Evolutionary conservation across 495 filamentous ascomycete species (phyloP), one percentile per base, ranked within the genome.

Genomic region (Aspergillus asperescens): DNA sequence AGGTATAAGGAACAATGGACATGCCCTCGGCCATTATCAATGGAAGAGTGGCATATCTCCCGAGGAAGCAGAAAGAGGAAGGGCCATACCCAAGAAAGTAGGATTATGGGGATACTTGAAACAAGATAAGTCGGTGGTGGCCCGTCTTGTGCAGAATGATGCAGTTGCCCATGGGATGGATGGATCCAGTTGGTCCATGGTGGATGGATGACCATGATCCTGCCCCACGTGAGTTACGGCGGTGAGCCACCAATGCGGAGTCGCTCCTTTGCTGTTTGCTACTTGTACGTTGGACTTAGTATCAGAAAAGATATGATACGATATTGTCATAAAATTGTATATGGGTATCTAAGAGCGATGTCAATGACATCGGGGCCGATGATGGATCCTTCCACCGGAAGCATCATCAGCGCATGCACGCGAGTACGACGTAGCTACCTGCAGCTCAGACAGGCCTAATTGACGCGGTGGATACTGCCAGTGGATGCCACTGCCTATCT

Each of bases 1-100:
- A 69, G 38, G 63, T 63, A 52, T 77, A 77, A 18, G 73, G 73
- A 39, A 77, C 56, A 55, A 77, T 73, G 55, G 73, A 75, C 73
- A 76, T 73, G 50, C 70, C 66, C 52, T 74, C 67, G 62, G 67
- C 71, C 59, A 65, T 69, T 52, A 52, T 61, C 43, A 31, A 48
- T 31, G 29, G 39, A 29, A 51, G 13, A 42, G 34, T 35, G 25
- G 52, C 52, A 54, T 48, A 58, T 61, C 40, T 53, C 45, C 50
- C 31, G 23, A 44, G 34, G 18, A 41, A 20, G n/a, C 23, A 35
- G 12, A 54, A 18, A 50, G 29, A 50, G 29, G 20, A 44, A 49
- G 40, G 34, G 44, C 58, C 39, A 38, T 42, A 29, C 23, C 37
- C 46, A 48, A 16, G 24, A 40, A 18, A 34, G 15, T 6, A 25